These are phyloP conservation scores for Cryptococcus wingfieldii DNA, from an alignment of 1,284 basidiomycete genomes.

Conservation along the genomic window DNA sequence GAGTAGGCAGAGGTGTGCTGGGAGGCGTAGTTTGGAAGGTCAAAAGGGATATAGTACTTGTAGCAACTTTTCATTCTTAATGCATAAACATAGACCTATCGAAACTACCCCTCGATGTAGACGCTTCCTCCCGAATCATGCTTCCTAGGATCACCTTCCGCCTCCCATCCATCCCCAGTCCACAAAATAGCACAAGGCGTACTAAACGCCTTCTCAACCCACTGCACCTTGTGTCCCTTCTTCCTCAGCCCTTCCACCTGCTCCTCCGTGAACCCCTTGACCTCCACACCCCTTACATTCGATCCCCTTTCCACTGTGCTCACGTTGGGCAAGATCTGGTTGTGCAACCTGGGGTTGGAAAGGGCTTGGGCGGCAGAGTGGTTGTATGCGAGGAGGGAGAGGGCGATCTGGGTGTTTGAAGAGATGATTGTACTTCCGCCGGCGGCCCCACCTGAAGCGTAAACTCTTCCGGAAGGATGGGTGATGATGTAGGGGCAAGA, in stretches of 20 bases:
- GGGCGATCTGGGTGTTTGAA: slow-evolving; percentile 33
- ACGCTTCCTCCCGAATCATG: slow-evolving; percentile 28
- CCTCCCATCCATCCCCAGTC: slow-evolving; percentile 19
- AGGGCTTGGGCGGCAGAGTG: slow-evolving; percentile 29
- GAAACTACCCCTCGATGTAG: background rate
- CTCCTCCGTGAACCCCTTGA: slow-evolving; percentile 26
- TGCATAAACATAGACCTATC: background rate
- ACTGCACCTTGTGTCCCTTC: slow-evolving; percentile 32
- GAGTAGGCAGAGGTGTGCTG: background rate
- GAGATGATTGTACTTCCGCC: slow-evolving; percentile 45
- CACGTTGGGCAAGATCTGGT: slow-evolving; percentile 40
- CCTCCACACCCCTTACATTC: slow-evolving; percentile 12
- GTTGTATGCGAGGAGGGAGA: slow-evolving; percentile 35
- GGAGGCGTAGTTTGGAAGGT: background rate
- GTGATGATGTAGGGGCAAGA: slow-evolving; percentile 42
- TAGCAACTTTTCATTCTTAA: background rate
- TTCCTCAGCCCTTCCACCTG: slow-evolving; percentile 15
- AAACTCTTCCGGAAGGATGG: slow-evolving; percentile 10
- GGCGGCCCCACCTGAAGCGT: slow-evolving; percentile 35
- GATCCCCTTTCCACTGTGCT: slow-evolving; percentile 25
- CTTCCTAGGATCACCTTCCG: slow-evolving; percentile 32
- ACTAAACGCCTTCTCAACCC: slow-evolving; percentile 22
- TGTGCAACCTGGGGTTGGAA: slow-evolving; percentile 30
- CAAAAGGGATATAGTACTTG: background rate
- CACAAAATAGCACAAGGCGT: slow-evolving; percentile 30